Conservation (phyloP, 192 early-diverging fungal species). For the Cladochytrium replicatum region DNA sequence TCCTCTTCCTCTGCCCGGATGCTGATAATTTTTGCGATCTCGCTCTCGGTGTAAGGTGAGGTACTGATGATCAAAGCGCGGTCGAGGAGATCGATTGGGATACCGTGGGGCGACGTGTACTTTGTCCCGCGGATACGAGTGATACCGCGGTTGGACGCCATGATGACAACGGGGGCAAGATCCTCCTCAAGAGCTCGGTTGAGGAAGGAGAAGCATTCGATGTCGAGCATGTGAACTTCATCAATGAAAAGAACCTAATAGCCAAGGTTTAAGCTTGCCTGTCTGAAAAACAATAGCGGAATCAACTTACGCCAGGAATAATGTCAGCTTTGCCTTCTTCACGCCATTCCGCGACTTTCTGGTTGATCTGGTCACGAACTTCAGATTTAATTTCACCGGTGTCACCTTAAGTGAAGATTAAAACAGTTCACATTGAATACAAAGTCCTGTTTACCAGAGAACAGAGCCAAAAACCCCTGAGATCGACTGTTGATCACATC, state of each 20-base stretch:
- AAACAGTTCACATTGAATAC: neutral
- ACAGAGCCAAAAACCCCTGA: slow-evolving; percentile 96
- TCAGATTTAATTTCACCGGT: slow-evolving; percentile 97
- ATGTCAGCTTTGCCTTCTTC: slow-evolving; percentile 99
- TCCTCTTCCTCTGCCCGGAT: slow-evolving; percentile 75
- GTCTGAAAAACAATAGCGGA: no score
- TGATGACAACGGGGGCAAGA: slow-evolving; percentile 95
- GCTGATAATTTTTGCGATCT: slow-evolving; percentile 78
- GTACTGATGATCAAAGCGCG: slow-evolving; percentile 91
- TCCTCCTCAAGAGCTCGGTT: slow-evolving; percentile 95
- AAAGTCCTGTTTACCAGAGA: slow-evolving; percentile 86
- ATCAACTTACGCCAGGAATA: slow-evolving; percentile 72
- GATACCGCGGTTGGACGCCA: slow-evolving; percentile 98
- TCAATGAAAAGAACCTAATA: slow-evolving; percentile 96
- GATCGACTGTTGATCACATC: slow-evolving; percentile 97
- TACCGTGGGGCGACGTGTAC: slow-evolving; percentile 91
- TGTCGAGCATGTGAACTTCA: slow-evolving; percentile 99
- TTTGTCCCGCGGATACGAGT: slow-evolving; percentile 92
- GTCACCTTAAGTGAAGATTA: slow-evolving; percentile 52
- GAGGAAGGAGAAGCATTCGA: slow-evolving; percentile 98
- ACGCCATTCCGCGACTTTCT: slow-evolving; percentile 91
- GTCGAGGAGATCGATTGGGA: slow-evolving; percentile 96
- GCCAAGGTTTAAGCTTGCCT: neutral
- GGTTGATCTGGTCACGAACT: slow-evolving; percentile 96
- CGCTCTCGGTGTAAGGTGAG: slow-evolving; percentile 69